Base-by-base conservation (phyloP, 352 stramenopile genomes). In the Thalassiosira ordinaria region DNA sequence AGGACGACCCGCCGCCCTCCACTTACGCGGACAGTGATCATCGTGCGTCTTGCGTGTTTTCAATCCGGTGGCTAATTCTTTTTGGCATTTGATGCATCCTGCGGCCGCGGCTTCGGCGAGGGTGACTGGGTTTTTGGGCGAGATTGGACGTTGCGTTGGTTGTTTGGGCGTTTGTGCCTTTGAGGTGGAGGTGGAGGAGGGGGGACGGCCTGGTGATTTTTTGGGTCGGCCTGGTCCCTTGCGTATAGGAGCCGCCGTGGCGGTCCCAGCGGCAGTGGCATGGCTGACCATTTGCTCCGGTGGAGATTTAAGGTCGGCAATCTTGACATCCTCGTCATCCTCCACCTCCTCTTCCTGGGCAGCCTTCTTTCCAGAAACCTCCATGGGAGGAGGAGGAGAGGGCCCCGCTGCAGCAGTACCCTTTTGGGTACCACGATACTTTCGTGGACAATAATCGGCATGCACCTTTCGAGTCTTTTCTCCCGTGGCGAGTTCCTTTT, bases 401-500 rank as follows among this genome's bases (percentile, higher is more conserved):
- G n/a, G n/a, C n/a, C n/a, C n/a, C n/a, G n/a, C n/a, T n/a, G n/a
- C n/a, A n/a, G n/a, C n/a, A n/a, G n/a, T n/a, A n/a, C n/a, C n/a
- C n/a, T n/a, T n/a, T n/a, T n/a, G n/a, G n/a, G n/a, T n/a, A n/a
- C n/a, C n/a, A n/a, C n/a, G n/a, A n/a, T n/a, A n/a, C n/a, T n/a
- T n/a, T n/a, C n/a, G n/a, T n/a, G n/a, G 68, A 53, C 68, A 77
- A 35, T 56, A 29, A 41, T 77, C 56, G 41, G 49, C 68, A 52
- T 77, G 68, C 16, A 51, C 39, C 47, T 63, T 69, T 51, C 56
- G 46, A 41, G 53, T 68, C 44, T 69, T 77, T 49, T 62, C 56
- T 11, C 68, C 68, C n/a, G 44, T 77, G 18, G 31, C 60, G 13
- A 77, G 44, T 56, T 77, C 68, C n/a, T n/a, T n/a, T n/a, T n/a